These are phyloP conservation scores for Prinsepia uniflora DNA, from an alignment of 306 rosid species.

Conservation along the genomic window DNA sequence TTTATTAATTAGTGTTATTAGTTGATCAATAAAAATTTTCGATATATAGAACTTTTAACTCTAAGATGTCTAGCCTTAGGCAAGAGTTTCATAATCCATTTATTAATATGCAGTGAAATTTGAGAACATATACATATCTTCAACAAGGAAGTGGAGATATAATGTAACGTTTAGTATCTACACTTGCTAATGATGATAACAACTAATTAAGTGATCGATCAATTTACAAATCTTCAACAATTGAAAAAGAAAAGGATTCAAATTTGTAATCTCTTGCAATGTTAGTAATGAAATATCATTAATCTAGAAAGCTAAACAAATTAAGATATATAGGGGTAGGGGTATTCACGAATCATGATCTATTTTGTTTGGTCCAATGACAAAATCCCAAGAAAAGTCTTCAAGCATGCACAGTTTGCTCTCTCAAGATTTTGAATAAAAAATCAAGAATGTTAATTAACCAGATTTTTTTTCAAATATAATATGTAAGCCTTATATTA, in stretches of 20 bases:
- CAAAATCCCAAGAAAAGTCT: slow-evolving; percentile 16
- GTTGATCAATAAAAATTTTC: no score
- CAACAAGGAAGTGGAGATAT: no score
- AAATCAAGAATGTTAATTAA: no score
- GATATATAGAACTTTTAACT: no score
- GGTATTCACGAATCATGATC: not conserved
- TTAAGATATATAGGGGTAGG: no score
- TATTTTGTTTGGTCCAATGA: not conserved
- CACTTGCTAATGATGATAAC: not conserved
- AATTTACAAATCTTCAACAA: not conserved
- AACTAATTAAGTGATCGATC: not conserved
- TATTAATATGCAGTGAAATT: no score
- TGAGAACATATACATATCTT: no score
- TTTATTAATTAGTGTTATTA: no score
- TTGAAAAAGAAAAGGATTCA: not conserved
- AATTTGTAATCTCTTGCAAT: not conserved
- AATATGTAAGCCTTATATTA: not conserved
- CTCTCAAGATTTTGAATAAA: slow-evolving; percentile 7
- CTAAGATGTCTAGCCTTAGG: no score
- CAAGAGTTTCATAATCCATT: no score
- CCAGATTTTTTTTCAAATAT: not conserved
- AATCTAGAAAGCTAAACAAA: no score
- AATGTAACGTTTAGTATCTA: not conserved
- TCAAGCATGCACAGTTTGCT: slow-evolving; percentile 16
- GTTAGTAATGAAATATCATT: no score